Evolutionary conservation across 2,329 filamentous ascomycete species (phyloP).

Genomic region (Pyrenochaeta sp.): DNA sequence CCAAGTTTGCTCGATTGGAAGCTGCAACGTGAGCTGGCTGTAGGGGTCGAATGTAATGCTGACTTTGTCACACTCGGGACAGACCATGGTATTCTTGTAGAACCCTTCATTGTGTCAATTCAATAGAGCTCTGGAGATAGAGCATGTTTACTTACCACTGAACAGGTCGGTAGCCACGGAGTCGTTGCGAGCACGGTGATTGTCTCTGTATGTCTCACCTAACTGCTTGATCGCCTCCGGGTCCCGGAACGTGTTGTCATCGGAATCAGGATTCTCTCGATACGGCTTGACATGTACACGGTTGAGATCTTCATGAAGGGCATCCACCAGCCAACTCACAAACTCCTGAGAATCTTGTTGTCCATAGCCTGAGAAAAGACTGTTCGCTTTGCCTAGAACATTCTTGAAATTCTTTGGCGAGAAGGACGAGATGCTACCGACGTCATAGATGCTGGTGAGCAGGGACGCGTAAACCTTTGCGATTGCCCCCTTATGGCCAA

Average conservation of each 20-base stretch:
- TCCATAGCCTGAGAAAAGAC: conserved; percentile 89
- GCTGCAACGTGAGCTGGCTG: conserved; percentile 88
- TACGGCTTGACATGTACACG: conserved; percentile 95
- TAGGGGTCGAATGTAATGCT: conserved; percentile 99
- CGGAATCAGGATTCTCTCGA: conserved; percentile 96
- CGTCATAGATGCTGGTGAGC: conserved; percentile 78
- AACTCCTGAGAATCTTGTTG: conserved; percentile 99
- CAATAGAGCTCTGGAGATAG: too few relatives aligned
- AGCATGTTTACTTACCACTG: conserved; percentile 72
- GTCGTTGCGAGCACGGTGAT: conserved; percentile 90
- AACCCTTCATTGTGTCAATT: conserved; percentile 64
- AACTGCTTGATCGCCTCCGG: conserved; percentile 81
- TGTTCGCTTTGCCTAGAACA: conserved; percentile 79
- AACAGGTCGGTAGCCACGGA: conserved; percentile 96
- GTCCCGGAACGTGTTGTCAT: conserved; percentile 91
- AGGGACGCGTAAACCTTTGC: conserved; percentile 83
- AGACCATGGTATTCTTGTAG: conserved; percentile 97
- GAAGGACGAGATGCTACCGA: conserved; percentile 70
- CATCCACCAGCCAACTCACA: conserved; percentile 91
- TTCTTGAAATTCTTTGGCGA: conserved; percentile 83
- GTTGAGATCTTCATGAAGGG: conserved; percentile 93
- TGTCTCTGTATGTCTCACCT: conserved; percentile 88
- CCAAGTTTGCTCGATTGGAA: conserved; percentile 88
- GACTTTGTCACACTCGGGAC: conserved; percentile 89
- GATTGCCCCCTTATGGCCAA: conserved; percentile 85